Conservation (phyloP, 208 protist genomes). For the Leishmania guyanensis region DNA sequence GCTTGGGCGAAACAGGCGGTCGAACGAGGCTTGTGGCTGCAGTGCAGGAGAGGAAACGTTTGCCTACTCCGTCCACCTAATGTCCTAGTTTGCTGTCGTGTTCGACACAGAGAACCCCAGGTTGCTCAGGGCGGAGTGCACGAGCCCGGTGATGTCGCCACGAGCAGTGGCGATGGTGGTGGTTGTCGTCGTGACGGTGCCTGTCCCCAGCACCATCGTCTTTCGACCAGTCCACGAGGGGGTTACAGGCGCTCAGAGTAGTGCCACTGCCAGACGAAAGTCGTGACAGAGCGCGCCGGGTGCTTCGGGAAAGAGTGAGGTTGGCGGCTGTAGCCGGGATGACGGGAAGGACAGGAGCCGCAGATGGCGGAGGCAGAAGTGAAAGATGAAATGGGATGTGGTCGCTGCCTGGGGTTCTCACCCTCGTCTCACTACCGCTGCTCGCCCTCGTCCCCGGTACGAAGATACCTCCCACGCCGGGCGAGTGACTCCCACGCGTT, state of each 20-base stretch:
- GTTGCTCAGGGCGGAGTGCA: constrained; percentile 24
- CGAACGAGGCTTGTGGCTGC: constrained; percentile 2
- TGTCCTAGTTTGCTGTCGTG: constrained; percentile 10
- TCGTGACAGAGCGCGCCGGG: background rate
- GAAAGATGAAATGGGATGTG: background rate
- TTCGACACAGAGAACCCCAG: constrained; percentile 16
- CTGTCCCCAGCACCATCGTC: constrained; percentile 17
- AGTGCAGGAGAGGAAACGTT: constrained; percentile 6
- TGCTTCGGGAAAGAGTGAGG: background rate
- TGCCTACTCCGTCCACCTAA: constrained; percentile 13
- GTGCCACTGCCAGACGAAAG: constrained; percentile 5
- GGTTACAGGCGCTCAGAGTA: background rate
- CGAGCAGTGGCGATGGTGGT: constrained; percentile 10
- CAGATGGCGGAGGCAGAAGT: background rate
- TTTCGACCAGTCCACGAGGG: constrained; percentile 4
- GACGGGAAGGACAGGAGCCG: background rate
- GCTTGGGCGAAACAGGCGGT: constrained; percentile 8
- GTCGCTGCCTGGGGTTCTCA: background rate
- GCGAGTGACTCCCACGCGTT: constrained; percentile 6
- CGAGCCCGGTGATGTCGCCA: constrained; percentile 15
- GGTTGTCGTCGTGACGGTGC: constrained; percentile 9
- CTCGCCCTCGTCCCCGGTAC: background rate
- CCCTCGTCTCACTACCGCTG: background rate
- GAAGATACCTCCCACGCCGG: background rate
- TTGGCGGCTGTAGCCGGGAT: background rate